Conservation (phyloP, 768 basidiomycete genomes). For the Rhodotorula babjevae region DNA sequence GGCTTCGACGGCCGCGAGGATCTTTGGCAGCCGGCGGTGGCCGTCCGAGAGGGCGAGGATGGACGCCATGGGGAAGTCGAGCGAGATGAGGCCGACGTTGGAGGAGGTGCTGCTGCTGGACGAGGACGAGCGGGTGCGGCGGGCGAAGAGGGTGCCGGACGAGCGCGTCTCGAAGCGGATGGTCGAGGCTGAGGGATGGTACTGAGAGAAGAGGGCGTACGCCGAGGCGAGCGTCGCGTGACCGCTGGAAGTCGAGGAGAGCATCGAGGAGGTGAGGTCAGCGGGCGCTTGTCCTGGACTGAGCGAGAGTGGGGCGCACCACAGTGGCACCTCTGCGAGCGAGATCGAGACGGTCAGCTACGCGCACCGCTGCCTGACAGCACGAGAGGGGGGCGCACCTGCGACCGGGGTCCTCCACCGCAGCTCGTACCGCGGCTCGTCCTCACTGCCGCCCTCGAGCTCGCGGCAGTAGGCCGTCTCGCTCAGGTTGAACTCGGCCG, state of each 20-base stretch:
- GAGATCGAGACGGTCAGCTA: not conserved
- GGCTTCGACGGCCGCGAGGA: not conserved
- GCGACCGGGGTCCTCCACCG: slow-evolving; percentile 45
- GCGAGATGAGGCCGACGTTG: slow-evolving; percentile 33
- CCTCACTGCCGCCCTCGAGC: not conserved
- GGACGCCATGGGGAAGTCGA: slow-evolving; percentile 42
- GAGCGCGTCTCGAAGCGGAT: slow-evolving; percentile 39
- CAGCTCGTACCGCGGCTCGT: slow-evolving; percentile 36
- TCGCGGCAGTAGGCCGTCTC: slow-evolving; percentile 42
- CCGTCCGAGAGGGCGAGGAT: slow-evolving; percentile 17
- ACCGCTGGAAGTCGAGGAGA: slow-evolving; percentile 27
- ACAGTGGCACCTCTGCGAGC: slow-evolving; percentile 42
- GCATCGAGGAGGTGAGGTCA: not conserved
- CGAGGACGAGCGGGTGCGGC: slow-evolving; percentile 4
- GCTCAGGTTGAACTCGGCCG: slow-evolving; percentile 43
- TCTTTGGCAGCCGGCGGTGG: slow-evolving; percentile 1
- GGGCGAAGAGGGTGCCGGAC: slow-evolving; percentile 36
- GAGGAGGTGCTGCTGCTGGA: not conserved
- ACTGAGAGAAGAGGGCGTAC: slow-evolving; percentile 39
- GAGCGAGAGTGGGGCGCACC: slow-evolving; percentile 35
- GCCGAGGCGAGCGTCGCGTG: slow-evolving; percentile 48
- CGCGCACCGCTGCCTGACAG: not conserved
- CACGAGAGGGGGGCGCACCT: not conserved
- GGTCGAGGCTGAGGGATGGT: slow-evolving; percentile 14
- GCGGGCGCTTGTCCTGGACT: too few species aligned